Evolutionary conservation across 805 yeast genomes (phyloP).

Genomic region (Komagataella pseudopastoris): DNA sequence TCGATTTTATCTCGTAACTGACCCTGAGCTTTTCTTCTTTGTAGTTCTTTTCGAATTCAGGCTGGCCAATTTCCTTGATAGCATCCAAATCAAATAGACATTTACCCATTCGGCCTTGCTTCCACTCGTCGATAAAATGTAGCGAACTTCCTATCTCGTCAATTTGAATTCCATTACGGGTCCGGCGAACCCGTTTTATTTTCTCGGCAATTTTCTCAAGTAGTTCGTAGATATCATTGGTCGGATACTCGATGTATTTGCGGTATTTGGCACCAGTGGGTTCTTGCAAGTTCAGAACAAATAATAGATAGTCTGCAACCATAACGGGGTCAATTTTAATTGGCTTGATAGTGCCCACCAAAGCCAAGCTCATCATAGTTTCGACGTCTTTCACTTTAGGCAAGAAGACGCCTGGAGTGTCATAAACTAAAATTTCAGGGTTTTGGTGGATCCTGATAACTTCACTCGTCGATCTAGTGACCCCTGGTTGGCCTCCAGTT

Average conservation of each 20-base stretch:
- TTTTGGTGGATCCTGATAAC: conserved; percentile 46
- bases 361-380: conserved; percentile 61
- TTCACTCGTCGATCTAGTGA: conserved; percentile 70
- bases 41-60: conserved; percentile 3
- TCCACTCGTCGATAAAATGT: conserved; percentile 49
- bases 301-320: conserved; percentile 77
- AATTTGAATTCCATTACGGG: conserved; percentile 14
- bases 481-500: conserved; percentile 86
- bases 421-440: conserved; percentile 62
- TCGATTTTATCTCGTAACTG: not conserved
- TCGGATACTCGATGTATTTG: conserved; percentile 42
- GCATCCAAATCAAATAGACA: conserved; percentile 16
- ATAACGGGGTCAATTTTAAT: conserved; percentile 69
- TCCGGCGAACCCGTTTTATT: conserved; percentile 13
- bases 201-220: conserved; percentile 32
- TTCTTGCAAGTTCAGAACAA: conserved; percentile 52
- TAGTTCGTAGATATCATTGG: conserved; percentile 55
- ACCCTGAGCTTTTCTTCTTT: conserved; percentile 8
- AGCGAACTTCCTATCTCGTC: conserved; percentile 52
- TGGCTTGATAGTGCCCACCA: conserved; percentile 64
- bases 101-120: conserved; percentile 34
- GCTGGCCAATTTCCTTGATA: conserved; percentile 3
- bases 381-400: conserved; percentile 56
- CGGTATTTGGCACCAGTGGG: conserved; percentile 28
- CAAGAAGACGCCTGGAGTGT: conserved; percentile 86